These are phyloP conservation scores for Cercospora brassicicola DNA, from an alignment of 2,329 filamentous ascomycete genomes.

Conservation along the genomic window DNA sequence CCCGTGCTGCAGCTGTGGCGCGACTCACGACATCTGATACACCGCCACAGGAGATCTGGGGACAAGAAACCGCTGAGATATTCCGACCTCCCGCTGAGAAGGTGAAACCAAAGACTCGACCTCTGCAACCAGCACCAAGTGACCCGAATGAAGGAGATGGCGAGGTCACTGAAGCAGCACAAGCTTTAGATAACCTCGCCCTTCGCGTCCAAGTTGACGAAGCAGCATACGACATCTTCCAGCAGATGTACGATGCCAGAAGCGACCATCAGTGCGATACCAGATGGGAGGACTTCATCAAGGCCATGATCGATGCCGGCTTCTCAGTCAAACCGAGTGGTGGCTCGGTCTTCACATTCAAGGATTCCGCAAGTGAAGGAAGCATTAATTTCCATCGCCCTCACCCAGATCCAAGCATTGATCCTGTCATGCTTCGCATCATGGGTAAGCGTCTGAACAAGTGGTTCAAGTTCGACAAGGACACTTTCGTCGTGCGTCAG, in stretches of 20 bases:
- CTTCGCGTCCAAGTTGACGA: too few relatives aligned
- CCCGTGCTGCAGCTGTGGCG: too few relatives aligned
- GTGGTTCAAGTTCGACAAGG: slow-evolving; percentile 34
- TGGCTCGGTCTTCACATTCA: slow-evolving; percentile 25
- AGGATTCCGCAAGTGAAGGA: neutral
- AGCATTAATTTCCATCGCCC: slow-evolving; percentile 34
- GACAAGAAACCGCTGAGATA: too few relatives aligned
- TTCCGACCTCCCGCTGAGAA: too few relatives aligned
- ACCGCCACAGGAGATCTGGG: too few relatives aligned
- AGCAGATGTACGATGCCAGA: neutral
- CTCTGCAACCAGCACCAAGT: too few relatives aligned
- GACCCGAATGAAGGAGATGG: too few relatives aligned
- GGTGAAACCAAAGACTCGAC: too few relatives aligned
- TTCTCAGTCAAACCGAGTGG: slow-evolving; percentile 19
- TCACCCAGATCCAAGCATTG: slow-evolving; percentile 33
- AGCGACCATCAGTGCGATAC: neutral
- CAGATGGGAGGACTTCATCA: slow-evolving; percentile 24
- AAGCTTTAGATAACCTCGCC: too few relatives aligned
- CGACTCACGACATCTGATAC: too few relatives aligned
- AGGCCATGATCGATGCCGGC: slow-evolving; percentile 23
- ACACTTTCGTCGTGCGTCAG: slow-evolving; percentile 23
- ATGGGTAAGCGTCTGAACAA: slow-evolving; percentile 35
- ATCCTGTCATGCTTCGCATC: slow-evolving; percentile 31
- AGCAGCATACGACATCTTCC: neutral
- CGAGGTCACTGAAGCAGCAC: too few relatives aligned